Evolutionary conservation across 2,329 filamentous ascomycete genomes (phyloP).

Genomic region (Cordyceps tenuipes): DNA sequence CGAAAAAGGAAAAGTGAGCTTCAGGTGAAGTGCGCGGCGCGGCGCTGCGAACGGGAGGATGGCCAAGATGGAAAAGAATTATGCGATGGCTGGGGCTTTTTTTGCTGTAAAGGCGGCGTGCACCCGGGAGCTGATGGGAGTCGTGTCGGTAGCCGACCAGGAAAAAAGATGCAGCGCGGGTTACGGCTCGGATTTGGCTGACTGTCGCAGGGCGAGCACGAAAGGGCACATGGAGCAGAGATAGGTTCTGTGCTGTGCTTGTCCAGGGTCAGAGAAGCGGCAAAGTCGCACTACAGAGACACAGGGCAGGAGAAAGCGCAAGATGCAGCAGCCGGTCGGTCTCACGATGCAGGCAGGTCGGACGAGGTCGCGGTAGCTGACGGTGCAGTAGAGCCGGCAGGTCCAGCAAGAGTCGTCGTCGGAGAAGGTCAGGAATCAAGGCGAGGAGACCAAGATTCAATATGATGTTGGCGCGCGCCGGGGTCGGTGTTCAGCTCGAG

Average conservation of each 20-base stretch:
- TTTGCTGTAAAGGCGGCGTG: background rate
- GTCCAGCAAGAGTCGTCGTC: background rate
- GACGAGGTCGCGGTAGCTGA: background rate
- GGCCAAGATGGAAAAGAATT: background rate
- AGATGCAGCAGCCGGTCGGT: background rate
- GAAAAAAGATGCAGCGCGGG: background rate
- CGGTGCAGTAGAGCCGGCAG: background rate
- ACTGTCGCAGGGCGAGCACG: conserved; percentile 1
- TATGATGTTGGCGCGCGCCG: background rate
- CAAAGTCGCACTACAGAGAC: background rate
- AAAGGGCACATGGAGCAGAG: background rate
- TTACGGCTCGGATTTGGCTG: background rate
- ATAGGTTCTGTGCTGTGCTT: background rate
- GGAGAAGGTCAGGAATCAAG: background rate
- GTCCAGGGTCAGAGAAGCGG: background rate
- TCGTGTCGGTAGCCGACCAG: background rate
- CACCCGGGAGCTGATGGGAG: background rate
- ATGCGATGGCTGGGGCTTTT: background rate
- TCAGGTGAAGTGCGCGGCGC: conserved; percentile 11
- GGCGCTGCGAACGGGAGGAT: conserved; percentile 3
- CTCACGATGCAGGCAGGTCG: background rate
- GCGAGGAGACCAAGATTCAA: background rate
- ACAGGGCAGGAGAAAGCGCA: background rate
- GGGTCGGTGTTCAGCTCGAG: background rate
- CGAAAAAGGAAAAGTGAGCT: conserved; percentile 7